These are phyloP conservation scores for Scopulariopsis brevicaulis DNA, from an alignment of 2,329 filamentous ascomycete species.

Conservation along the genomic window DNA sequence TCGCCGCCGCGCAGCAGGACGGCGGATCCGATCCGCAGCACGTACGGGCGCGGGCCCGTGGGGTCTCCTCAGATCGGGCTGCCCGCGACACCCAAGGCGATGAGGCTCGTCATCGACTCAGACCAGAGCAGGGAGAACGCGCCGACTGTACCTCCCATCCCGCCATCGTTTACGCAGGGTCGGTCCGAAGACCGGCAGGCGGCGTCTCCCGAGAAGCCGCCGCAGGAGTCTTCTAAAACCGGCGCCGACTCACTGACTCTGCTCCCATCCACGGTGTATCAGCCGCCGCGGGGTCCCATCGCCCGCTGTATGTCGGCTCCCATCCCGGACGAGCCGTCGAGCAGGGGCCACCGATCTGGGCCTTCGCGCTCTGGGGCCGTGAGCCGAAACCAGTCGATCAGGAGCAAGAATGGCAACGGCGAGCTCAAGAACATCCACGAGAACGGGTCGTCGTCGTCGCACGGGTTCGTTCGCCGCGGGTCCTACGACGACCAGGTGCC, in stretches of 20 bases:
- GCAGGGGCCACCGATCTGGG: background rate
- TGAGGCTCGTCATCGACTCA: slow-evolving; percentile 65
- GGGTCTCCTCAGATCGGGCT: slow-evolving; percentile 55
- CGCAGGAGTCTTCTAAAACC: slow-evolving; percentile 21
- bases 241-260: slow-evolving; percentile 28
- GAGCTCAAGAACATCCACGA: slow-evolving; percentile 36
- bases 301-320: slow-evolving; percentile 51
- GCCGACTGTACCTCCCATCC: slow-evolving; percentile 45
- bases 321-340: slow-evolving; percentile 26
- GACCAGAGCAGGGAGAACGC: slow-evolving; percentile 18
- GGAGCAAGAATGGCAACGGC: slow-evolving; percentile 22
- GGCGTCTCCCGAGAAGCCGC: slow-evolving; percentile 26
- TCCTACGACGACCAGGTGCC: slow-evolving; percentile 37
- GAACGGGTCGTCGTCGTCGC: slow-evolving; percentile 12
- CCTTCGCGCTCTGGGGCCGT: background rate
- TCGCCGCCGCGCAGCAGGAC: slow-evolving; percentile 51
- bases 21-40: slow-evolving; percentile 46
- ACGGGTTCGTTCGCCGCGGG: slow-evolving; percentile 19
- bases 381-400: slow-evolving; percentile 12
- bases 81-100: slow-evolving; percentile 84
- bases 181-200: slow-evolving; percentile 5
- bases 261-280: slow-evolving; percentile 49
- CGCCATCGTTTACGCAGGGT: slow-evolving; percentile 24
- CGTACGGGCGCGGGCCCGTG: slow-evolving; percentile 30
- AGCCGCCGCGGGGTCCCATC: slow-evolving; percentile 39